A percentile compares a stretch with the other conserved stretches of the same genome.
phyloP scores from a whole-genome alignment of 768 basidiomycete species.

The Auriscalpium vulgare region DNA sequence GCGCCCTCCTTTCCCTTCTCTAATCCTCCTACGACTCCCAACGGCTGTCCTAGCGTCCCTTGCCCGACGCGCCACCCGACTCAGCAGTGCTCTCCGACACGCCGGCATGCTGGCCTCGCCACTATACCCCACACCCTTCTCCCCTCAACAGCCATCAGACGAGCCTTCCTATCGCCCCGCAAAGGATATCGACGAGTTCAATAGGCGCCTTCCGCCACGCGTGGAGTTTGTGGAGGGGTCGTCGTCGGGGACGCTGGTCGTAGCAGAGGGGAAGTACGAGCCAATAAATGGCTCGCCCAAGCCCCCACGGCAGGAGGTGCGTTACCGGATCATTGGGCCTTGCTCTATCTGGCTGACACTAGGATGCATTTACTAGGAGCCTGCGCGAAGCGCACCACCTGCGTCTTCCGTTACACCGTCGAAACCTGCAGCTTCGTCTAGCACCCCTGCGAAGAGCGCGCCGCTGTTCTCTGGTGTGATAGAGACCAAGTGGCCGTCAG shows the following conservation, averaged over 20 bases:
- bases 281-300: conserved; percentile 70
- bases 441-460: conserved; percentile 14
- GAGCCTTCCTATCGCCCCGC: conserved; percentile 52
- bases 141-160: conserved; percentile 45
- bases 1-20: background rate
- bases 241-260: conserved; percentile 64
- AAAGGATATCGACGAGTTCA: conserved; percentile 68
- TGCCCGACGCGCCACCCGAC: background rate
- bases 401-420: background rate
- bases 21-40: background rate
- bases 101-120: conserved; percentile 61
- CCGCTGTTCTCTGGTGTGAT: conserved; percentile 38
- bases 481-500: conserved; percentile 55
- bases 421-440: background rate
- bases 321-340: conserved; percentile 13
- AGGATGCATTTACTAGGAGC: background rate
- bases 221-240: conserved; percentile 83
- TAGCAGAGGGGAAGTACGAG: conserved; percentile 70
- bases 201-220: conserved; percentile 69
- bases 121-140: conserved; percentile 44
- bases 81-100: background rate
- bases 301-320: conserved; percentile 39
- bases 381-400: conserved; percentile 11
- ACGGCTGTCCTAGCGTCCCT: background rate
- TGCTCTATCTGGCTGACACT: background rate